Evolutionary conservation across 495 filamentous ascomycete genomes (phyloP), one percentile per base, ranked within the genome.

Genomic region (Niebla homalea): DNA sequence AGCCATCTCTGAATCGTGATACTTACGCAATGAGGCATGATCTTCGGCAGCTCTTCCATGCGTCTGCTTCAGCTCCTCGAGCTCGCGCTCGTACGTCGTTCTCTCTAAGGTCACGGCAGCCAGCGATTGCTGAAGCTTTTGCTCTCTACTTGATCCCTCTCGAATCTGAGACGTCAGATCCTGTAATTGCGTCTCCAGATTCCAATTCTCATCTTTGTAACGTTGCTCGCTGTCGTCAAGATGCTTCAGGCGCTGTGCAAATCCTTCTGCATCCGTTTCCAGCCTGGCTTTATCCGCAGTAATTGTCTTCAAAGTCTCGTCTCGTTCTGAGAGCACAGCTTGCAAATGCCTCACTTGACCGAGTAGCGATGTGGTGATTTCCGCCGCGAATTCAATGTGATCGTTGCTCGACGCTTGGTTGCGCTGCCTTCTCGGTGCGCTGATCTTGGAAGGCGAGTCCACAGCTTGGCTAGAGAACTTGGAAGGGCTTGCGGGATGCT

Each of bases 141-240:
- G 80, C 64, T 94, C 88, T 46, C 81, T 80, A 57, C 87, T 86
- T 7, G 79, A 72, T 0, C 83, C 74, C 10, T 92, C 88, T 59
- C 77, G 81, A 41, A 76, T 70, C 15, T 74, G 65, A 7, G 84
- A 76, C 52, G 83, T 72, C 22, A 89, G 69, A 47, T 96, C 89
- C 50, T 93, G 92, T 22, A 87, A 77, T 56, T 84, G 81, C 1
- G 88, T 88, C 66, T 96, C 92, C 39, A 98, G 73, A 52, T 83
- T 85, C 92, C 92, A 98, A 60, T 97, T 98, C 62, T 94, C 90
- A 60, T 98, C 92, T 64, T 95, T 97, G 64, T 89, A 94, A 16
- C 85, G 79, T 62, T 88, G 83, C 67, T 98, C 92, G 58, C 84
- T 93, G 64, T 97, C 92, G 58, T 95, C 89, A 32, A 97, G 70